Evolutionary conservation across 116 monocot species (phyloP), one percentile per base, ranked within the genome.

Genomic region (Papilionanthe hybrid): DNA sequence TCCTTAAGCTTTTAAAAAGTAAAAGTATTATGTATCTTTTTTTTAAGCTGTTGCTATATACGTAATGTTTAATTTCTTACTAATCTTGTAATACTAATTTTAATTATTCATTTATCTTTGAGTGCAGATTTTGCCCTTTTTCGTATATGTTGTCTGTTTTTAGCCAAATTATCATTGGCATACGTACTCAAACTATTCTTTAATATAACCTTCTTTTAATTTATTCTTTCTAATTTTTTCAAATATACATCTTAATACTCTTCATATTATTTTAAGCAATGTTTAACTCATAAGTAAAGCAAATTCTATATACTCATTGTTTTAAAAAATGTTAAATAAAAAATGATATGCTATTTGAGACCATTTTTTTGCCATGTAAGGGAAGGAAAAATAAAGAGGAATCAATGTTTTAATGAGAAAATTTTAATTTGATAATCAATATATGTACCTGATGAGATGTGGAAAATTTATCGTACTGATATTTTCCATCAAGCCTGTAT

Each of bases 401-500:
- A 17, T 58, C 5, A n/a, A 58, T 58, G n/a, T 58, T 63, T 22
- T 1, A 63, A 63, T 0, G n/a, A 63, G 1, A 63, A 63, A 63
- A 7, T 63, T 20, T 63, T 13, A 63, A 63, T n/a, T 63, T 7
- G 22, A 63, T 23, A 25, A 63, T 7, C 7, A 63, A 3, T 63
- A 25, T 22, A 49, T 63, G 9, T 63, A 63, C 65, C 27, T 27
- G n/a, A 3, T n/a, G 65, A 27, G 27, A 9, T 11, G 65, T 27
- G 27, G 65, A 65, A 27, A 65, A 15, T 2, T 75, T 73, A 28
- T 32, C 3, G 37, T 56, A n/a, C 17, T 19, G 55, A 41, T 57
- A 19, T 1, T 58, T 58, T 20, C 78, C 78, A 45, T 78, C 78
- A 22, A 65, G 66, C 78, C 78, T 78, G 44, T 63, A 78, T 65